Percentiles rank a stretch among this genome's conserved stretches.
These are phyloP conservation scores for Pseudoneurospora amorphoporcata DNA, from an alignment of 495 filamentous ascomycete species.

Conservation along the genomic window DNA sequence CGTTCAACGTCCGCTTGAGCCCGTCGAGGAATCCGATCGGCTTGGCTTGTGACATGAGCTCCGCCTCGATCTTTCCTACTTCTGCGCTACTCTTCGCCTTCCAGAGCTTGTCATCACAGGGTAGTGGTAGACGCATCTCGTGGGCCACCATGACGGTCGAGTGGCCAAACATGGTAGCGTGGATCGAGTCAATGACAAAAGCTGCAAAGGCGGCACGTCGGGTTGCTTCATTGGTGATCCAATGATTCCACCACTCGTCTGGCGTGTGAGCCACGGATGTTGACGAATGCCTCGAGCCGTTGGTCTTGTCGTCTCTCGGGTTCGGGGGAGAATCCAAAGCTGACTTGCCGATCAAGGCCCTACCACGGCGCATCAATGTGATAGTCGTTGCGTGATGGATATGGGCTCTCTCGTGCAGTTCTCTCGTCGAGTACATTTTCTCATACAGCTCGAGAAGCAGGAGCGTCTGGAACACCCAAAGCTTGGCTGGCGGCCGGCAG, in stretches of 20 bases:
- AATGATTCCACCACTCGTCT: conserved; percentile 92
- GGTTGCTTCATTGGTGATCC: conserved; percentile 92
- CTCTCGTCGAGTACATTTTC: conserved; percentile 89
- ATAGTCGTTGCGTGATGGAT: conserved; percentile 96
- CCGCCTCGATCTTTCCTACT: conserved; percentile 77
- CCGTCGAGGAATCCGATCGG: conserved; percentile 85
- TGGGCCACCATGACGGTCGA: conserved; percentile 95
- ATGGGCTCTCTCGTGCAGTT: conserved; percentile 89
- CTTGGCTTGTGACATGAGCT: conserved; percentile 72
- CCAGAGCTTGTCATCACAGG: conserved; percentile 92
- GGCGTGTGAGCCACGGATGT: conserved; percentile 51
- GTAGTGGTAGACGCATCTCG: conserved; percentile 84
- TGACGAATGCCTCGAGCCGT: conserved; percentile 50
- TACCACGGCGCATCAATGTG: conserved; percentile 87
- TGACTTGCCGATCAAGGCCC: conserved; percentile 83
- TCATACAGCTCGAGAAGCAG: conserved; percentile 88
- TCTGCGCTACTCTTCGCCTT: conserved; percentile 82
- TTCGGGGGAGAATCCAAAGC: conserved; percentile 83
- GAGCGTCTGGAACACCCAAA: conserved; percentile 96
- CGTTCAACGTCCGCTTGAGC: conserved; percentile 80
- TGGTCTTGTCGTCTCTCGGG: conserved; percentile 52
- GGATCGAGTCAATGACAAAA: conserved; percentile 90
- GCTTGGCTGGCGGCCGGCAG: conserved; percentile 85
- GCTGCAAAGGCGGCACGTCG: conserved; percentile 86
- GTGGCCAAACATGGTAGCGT: conserved; percentile 97